Conservation (phyloP, 1,139 yeast genomes). For the Wickerhamomyces sp. region DNA sequence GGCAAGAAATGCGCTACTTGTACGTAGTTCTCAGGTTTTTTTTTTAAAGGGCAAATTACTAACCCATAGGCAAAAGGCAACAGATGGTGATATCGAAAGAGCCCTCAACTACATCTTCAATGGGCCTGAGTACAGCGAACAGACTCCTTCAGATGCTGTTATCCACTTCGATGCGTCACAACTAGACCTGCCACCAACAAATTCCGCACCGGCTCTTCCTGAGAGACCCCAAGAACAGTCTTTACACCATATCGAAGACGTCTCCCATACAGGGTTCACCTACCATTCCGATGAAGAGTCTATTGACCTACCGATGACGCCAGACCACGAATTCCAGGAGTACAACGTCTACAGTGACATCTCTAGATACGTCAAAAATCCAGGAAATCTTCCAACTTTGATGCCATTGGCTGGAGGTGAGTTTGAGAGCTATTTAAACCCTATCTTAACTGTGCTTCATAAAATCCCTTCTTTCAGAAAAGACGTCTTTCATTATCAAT, state of each 20-base stretch:
- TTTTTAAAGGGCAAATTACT: neutral
- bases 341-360: slow-evolving; percentile 28
- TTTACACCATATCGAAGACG: neutral
- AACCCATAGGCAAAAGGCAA: slow-evolving; percentile 3
- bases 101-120: slow-evolving; percentile 53
- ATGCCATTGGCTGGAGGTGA: slow-evolving; percentile 30
- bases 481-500: slow-evolving; percentile 30
- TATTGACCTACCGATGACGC: neutral
- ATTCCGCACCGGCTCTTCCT: neutral
- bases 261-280: neutral
- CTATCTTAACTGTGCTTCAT: slow-evolving; percentile 38
- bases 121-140: slow-evolving; percentile 28
- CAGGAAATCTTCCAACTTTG: slow-evolving; percentile 28
- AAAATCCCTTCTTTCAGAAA: slow-evolving; percentile 35
- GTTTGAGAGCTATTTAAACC: slow-evolving; percentile 31
- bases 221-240: neutral
- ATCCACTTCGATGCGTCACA: too few relatives aligned
- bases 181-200: too few relatives aligned
- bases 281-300: neutral
- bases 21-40: slow-evolving; percentile 11
- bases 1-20: slow-evolving; percentile 28
- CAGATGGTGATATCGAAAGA: slow-evolving; percentile 34
- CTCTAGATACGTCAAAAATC: slow-evolving; percentile 15
- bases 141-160: too few relatives aligned
- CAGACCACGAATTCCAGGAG: neutral